A percentile compares a stretch with the other conserved stretches of the same genome.
Evolutionary conservation across 495 filamentous ascomycete species (phyloP).

Genomic region (Xylaria sp.): DNA sequence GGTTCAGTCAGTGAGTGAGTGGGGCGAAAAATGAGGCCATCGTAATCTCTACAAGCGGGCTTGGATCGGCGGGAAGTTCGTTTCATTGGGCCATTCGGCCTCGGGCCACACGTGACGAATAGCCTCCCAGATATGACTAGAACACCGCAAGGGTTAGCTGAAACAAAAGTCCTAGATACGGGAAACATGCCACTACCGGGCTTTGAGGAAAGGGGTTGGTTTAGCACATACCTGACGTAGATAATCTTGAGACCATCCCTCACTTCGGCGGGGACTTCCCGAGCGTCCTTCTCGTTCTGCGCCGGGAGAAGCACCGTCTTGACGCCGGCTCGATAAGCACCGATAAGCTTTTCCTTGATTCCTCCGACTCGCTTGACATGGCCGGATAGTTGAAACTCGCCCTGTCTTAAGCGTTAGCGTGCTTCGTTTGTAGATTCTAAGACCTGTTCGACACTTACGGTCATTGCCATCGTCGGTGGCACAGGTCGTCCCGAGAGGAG

Average conservation of each 20-base stretch:
- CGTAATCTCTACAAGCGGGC: constrained; percentile 33
- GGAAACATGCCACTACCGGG: not conserved
- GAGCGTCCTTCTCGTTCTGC: constrained; percentile 90
- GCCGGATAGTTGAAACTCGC: constrained; percentile 88
- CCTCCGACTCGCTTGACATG: constrained; percentile 88
- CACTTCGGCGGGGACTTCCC: constrained; percentile 91
- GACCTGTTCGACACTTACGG: constrained; percentile 50
- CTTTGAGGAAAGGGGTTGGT: constrained; percentile 19
- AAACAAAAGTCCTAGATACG: constrained; percentile 17
- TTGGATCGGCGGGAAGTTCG: constrained; percentile 49
- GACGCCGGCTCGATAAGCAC: constrained; percentile 89
- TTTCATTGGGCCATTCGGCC: constrained; percentile 76
- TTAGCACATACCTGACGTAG: constrained; percentile 73
- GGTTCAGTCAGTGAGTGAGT: not conserved
- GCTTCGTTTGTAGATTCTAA: constrained; percentile 13
- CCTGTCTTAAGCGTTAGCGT: constrained; percentile 53
- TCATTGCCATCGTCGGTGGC: constrained; percentile 95
- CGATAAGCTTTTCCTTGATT: constrained; percentile 99
- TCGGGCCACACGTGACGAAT: constrained; percentile 86
- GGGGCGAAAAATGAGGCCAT: not conserved
- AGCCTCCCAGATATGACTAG: constrained; percentile 87
- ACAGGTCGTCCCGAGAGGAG: constrained; percentile 89
- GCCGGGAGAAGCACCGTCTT: constrained; percentile 91
- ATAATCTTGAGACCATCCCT: constrained; percentile 86
- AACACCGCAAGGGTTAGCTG: constrained; percentile 36